Base-by-base conservation (phyloP, 306 rosid species). In the Ochetophila trinervis region DNA sequence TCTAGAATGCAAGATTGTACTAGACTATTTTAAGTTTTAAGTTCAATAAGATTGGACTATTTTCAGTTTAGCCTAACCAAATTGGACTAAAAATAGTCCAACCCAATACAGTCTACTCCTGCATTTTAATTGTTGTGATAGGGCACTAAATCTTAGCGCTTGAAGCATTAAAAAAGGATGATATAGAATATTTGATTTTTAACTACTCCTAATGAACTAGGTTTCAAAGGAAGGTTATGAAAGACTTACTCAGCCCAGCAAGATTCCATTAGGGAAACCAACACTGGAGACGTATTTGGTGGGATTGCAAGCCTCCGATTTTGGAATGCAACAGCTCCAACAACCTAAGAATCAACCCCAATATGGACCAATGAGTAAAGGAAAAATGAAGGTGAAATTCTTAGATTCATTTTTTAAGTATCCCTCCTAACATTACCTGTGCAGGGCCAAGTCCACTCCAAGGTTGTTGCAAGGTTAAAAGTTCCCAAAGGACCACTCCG, bases 321-420 rank as follows among this genome's bases (percentile, higher is more conserved):
- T 76, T 93, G 99, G 80, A 93, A 93, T 67, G 97, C 99, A 62
- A 93, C 96, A 37, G 97, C 96, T 68, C 99, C 99, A 75, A 93
- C 96, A 47, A 93, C 97, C 99, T 93, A 85, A 59, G 66, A 78
- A 53, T 21, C 76, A 15, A 69, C 47, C 24, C 16, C 45, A 40
- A 27, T 22, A 3, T 14, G 58, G 66, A 51, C 49, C 53, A 22
- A 55, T 24, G 16, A 14, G 62, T 3, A 15, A 16, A 49, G 19
- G 36, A 24, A 11, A 51, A 34, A 22, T 48, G 9, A 45, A 53
- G 44, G 15, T 15, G 5, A 50, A 13, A 2, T 13, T n/a, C 53
- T 1, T 16, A 27, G 45, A 34, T 19, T 17, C 17, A 22, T 14
- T 40, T 8, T 14, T 11, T 19, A 58, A n/a, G 13, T 27, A 15